Percentiles rank a stretch among this genome's conserved stretches.
Evolutionary conservation across 192 early-diverging fungal genomes (phyloP).

Genomic region (Coemansia aciculifera): DNA sequence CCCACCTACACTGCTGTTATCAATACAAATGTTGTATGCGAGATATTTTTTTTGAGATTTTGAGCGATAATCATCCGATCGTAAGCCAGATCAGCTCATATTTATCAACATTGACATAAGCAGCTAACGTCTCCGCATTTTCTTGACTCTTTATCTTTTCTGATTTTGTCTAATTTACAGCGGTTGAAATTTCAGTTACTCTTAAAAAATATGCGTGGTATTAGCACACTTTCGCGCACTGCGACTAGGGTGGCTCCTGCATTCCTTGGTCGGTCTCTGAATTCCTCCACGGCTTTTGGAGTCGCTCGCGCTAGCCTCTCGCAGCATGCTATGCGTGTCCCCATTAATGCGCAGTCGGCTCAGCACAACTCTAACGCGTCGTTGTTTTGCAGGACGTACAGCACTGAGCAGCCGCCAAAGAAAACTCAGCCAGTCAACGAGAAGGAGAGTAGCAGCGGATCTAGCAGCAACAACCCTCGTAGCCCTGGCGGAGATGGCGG

Average conservation of each 20-base stretch:
- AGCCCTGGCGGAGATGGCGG: background rate
- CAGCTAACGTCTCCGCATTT: background rate
- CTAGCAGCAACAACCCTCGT: background rate
- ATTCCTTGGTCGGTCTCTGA: background rate
- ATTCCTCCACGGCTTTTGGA: background rate
- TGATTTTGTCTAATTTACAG: background rate
- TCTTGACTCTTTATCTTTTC: background rate
- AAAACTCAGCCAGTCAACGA: slow-evolving; percentile 2
- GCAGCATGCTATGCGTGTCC: background rate
- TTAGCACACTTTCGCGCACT: slow-evolving; percentile 16
- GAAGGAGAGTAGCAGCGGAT: background rate
- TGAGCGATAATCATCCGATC: background rate
- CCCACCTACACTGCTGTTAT: background rate
- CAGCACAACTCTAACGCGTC: background rate
- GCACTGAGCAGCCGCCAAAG: slow-evolving; percentile 21
- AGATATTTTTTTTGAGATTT: background rate
- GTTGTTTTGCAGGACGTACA: slow-evolving; percentile 23
- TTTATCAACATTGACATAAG: background rate
- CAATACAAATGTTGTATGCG: too few species aligned
- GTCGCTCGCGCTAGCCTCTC: background rate
- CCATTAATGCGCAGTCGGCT: background rate
- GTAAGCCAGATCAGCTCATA: background rate
- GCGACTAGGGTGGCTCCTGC: background rate
- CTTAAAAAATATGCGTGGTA: slow-evolving; percentile 22
- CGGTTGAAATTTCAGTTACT: background rate